Conservation (phyloP, 2,329 filamentous ascomycete species). For the Phyllachora maydis region DNA sequence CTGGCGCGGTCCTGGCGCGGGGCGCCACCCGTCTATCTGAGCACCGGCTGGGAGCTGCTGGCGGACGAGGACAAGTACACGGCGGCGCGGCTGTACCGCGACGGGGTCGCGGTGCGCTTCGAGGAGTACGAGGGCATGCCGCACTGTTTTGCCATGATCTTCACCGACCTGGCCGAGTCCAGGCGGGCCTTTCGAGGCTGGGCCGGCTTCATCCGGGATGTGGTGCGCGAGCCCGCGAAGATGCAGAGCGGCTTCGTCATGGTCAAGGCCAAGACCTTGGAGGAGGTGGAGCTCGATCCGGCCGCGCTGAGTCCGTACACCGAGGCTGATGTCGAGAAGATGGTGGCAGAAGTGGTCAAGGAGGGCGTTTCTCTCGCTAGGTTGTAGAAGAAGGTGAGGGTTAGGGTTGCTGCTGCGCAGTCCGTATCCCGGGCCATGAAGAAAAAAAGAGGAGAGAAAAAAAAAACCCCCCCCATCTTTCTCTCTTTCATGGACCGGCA, state of each 20-base stretch:
- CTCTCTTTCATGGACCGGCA: slow-evolving; percentile 35
- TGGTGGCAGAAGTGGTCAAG: too few species aligned
- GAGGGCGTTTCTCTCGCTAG: too few species aligned
- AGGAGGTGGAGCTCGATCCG: slow-evolving; percentile 24
- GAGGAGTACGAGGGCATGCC: slow-evolving; percentile 69
- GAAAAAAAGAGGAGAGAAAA: too few species aligned
- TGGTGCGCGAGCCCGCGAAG: slow-evolving; percentile 10
- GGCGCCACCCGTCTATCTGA: slow-evolving; percentile 45
- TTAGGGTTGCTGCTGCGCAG: slow-evolving; percentile 3
- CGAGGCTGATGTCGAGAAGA: slow-evolving; percentile 19
- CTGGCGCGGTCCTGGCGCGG: slow-evolving; percentile 36
- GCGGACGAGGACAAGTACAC: slow-evolving; percentile 44
- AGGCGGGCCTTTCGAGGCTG: slow-evolving; percentile 32
- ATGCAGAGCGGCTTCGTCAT: slow-evolving; percentile 15
- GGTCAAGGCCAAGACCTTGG: slow-evolving; percentile 27
- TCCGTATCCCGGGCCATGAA: too few species aligned
- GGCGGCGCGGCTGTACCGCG: slow-evolving; percentile 28
- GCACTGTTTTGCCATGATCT: slow-evolving; percentile 45
- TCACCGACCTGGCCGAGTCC: slow-evolving; percentile 22
- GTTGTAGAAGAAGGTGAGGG: slow-evolving; percentile 5
- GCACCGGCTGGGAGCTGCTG: slow-evolving; percentile 51
- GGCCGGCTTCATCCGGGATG: slow-evolving; percentile 30
- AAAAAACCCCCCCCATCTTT: too few species aligned
- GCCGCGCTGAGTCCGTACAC: slow-evolving; percentile 18
- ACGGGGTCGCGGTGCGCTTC: slow-evolving; percentile 41